These are phyloP conservation scores for Rhynchospora pubera DNA, from an alignment of 176 grass and related monocot genomes.

Conservation along the genomic window DNA sequence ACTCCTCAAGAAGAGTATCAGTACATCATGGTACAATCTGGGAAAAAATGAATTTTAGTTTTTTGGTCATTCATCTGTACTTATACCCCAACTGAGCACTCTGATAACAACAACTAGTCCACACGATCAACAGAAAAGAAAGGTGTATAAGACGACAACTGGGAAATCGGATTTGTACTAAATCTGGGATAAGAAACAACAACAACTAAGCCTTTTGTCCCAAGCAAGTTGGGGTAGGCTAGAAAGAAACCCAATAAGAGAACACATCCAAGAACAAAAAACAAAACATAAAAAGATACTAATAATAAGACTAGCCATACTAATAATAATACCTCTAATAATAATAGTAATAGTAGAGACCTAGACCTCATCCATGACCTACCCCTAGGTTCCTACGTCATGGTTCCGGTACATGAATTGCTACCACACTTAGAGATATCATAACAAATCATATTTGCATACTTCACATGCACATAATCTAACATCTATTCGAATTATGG, in stretches of 20 bases:
- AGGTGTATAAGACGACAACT: not conserved
- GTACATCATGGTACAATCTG: not conserved
- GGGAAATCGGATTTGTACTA: not conserved
- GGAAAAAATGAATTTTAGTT: not conserved
- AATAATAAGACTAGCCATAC: too few species aligned
- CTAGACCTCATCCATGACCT: too few species aligned
- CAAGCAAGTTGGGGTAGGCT: too few species aligned
- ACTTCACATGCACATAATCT: not conserved
- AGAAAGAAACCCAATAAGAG: too few species aligned
- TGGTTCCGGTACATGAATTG: too few species aligned
- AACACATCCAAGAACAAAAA: too few species aligned
- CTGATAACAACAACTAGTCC: not conserved
- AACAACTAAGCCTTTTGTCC: too few species aligned
- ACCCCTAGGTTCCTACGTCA: too few species aligned
- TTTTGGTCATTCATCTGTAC: not conserved
- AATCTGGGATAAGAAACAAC: not conserved
- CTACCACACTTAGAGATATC: not conserved
- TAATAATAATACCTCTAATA: too few species aligned
- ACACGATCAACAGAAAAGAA: not conserved
- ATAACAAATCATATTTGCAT: not conserved
- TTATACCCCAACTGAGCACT: not conserved
- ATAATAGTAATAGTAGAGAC: too few species aligned
- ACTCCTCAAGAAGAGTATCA: not conserved
- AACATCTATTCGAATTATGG: not conserved
- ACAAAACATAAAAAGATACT: too few species aligned